Percentiles rank a stretch among this genome's conserved stretches.
Conservation (phyloP, 768 basidiomycete species). For the Mycena capillaripes region DNA sequence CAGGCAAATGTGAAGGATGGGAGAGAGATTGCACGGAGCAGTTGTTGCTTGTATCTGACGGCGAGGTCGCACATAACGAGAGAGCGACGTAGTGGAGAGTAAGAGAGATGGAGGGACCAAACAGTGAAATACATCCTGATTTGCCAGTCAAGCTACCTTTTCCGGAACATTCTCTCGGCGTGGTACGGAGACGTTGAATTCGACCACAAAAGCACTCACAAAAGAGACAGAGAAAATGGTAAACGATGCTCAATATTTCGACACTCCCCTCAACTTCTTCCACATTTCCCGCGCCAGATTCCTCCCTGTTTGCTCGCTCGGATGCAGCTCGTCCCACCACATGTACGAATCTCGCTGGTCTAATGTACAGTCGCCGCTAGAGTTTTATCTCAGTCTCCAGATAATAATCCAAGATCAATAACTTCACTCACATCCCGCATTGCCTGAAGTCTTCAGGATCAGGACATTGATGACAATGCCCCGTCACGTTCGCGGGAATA, state of each 20-base stretch:
- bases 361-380: constrained; percentile 38
- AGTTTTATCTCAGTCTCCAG: not conserved
- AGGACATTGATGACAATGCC: constrained; percentile 42
- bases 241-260: constrained; percentile 18
- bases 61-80: not conserved
- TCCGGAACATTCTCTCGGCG: too few species aligned
- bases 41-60: not conserved
- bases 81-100: not conserved
- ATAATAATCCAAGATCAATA: not conserved
- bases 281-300: constrained; percentile 36
- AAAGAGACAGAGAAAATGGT: not conserved
- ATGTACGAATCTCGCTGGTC: constrained; percentile 39
- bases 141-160: not conserved
- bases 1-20: not conserved
- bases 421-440: constrained; percentile 29
- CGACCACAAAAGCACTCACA: not conserved
- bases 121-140: not conserved
- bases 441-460: constrained; percentile 31
- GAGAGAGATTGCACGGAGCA: not conserved
- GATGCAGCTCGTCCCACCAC: constrained; percentile 37
- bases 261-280: constrained; percentile 26
- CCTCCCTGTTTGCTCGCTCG: constrained; percentile 38
- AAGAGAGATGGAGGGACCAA: not conserved
- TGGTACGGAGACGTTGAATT: not conserved
- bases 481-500: constrained; percentile 39